Conservation (phyloP, 176 grass and related monocot species). For the Oryza glaberrima region DNA sequence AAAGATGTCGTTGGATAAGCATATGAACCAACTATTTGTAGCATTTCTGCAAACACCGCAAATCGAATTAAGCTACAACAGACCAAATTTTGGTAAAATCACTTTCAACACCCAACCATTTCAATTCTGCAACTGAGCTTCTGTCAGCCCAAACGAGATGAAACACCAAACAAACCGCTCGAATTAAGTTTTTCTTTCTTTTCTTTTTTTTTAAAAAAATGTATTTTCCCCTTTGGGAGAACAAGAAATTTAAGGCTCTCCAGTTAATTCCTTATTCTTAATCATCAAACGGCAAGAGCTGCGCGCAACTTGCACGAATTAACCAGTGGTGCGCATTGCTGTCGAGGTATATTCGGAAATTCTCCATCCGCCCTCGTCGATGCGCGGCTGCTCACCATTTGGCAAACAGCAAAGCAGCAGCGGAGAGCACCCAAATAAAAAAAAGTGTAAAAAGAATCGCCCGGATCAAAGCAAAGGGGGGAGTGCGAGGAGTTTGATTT, state of each 20-base stretch:
- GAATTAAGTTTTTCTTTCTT: too few species aligned
- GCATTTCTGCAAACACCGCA: background rate
- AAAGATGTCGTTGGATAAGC: background rate
- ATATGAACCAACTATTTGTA: background rate
- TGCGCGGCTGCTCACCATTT: background rate
- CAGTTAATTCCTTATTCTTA: background rate
- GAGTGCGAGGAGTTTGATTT: background rate
- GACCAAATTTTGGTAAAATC: background rate
- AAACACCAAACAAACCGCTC: background rate
- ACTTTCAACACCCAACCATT: background rate
- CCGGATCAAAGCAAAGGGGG: background rate
- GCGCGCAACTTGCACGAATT: background rate
- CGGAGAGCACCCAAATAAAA: background rate
- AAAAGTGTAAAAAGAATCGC: background rate
- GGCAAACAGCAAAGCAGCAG: background rate
- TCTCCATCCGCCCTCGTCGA: background rate
- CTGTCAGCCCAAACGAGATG: background rate
- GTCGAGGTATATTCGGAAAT: conserved; percentile 29
- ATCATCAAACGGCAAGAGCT: background rate
- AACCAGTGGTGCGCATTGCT: conserved; percentile 7
- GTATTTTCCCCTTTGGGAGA: background rate
- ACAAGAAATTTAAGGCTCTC: background rate
- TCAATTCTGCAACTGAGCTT: background rate
- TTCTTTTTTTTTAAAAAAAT: too few species aligned
- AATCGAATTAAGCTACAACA: background rate